Percentiles rank a stretch among this genome's conserved stretches.
Conservation (phyloP, 371 early-diverging fungal species). For the Mortierella sp. region DNA sequence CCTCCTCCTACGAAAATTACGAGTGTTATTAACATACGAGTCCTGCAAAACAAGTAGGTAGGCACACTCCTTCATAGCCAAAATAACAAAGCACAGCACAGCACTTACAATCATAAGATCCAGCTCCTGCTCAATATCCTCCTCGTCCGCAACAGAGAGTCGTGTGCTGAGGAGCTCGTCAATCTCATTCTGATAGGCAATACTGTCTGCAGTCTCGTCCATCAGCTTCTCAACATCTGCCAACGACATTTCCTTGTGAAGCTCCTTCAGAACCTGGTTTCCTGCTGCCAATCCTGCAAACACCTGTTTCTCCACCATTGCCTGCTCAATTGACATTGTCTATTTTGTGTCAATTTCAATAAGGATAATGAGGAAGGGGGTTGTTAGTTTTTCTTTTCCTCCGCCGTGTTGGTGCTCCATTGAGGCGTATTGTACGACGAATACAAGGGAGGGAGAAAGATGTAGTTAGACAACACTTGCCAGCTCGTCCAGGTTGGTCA, state of each 20-base stretch:
- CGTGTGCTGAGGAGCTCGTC: slow-evolving; percentile 79
- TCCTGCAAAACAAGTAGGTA: not conserved
- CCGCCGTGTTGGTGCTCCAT: no score
- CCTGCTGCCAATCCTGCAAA: slow-evolving; percentile 88
- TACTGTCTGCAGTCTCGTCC: slow-evolving; percentile 96
- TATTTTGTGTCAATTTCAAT: slow-evolving; percentile 23
- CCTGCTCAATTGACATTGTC: slow-evolving; percentile 91
- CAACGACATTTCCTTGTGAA: slow-evolving; percentile 92
- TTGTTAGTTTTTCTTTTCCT: not conserved
- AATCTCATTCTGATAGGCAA: slow-evolving; percentile 96
- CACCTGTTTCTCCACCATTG: slow-evolving; percentile 91
- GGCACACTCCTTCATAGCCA: not conserved
- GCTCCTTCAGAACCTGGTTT: slow-evolving; percentile 86
- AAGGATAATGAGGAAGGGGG: not conserved
- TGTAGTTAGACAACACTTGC: slow-evolving; percentile 56
- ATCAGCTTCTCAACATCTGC: slow-evolving; percentile 94
- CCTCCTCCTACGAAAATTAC: slow-evolving; percentile 5
- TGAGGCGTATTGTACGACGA: not conserved
- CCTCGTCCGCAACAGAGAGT: slow-evolving; percentile 87
- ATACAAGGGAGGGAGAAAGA: not conserved
- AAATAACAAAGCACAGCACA: not conserved
- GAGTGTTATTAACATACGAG: not conserved
- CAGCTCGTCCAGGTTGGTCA: slow-evolving; percentile 91
- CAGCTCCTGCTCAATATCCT: slow-evolving; percentile 85
- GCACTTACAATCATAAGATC: slow-evolving; percentile 65